Base-by-base conservation (phyloP, 2,329 filamentous ascomycete species). In the Sporothrix brasiliensis region DNA sequence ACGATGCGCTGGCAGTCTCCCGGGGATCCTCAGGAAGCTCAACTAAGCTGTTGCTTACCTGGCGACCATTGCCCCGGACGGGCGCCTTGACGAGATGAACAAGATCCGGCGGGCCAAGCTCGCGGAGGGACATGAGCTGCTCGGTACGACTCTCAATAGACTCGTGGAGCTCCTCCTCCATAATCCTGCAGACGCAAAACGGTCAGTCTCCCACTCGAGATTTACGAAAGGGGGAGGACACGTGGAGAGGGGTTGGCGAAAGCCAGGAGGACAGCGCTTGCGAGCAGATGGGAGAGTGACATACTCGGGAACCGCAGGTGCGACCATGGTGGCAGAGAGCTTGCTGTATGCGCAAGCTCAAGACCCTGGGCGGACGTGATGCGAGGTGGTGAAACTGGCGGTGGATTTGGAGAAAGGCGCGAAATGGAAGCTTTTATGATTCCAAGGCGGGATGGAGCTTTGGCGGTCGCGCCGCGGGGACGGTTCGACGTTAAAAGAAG, bases 141-240 rank as follows among this genome's bases (percentile, higher is more conserved):
- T 99, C 95, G 76, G 94, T 97, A 79, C 95, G 91, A 76, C 93
- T 90, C 78, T 97, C 94, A 80, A 97, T 91, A 68, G 94, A 92
- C 76, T 97, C 93, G 78, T 97, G 91, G 73, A 96, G 87, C 74
- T 95, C 88, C 81, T 97, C 93, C 83, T 99, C 95, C 76, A 94
- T 94, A 77, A 99, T 90, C 82, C 95, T 98, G 27, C 2, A 30
- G 21, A 50, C 13, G 49, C 34, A 39, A 63, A 4, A 65, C 69
- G 74, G 73, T 77, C 65, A 77, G 75, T 49, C 68, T 65, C 68
- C 7, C 24, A 13, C 27, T 16, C 30, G 50, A 50, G 39, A 44
- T 24, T 11, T 27, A 49, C 30, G 13, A 70, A 34, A 54, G 61
- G 21, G 58, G 41, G 27, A 5, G 34, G n/a, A 13, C n/a, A 24